Percentiles rank a stretch among this genome's conserved stretches.
Evolutionary conservation across 2,329 filamentous ascomycete genomes (phyloP).

Genomic region (Ophiostoma sp.): DNA sequence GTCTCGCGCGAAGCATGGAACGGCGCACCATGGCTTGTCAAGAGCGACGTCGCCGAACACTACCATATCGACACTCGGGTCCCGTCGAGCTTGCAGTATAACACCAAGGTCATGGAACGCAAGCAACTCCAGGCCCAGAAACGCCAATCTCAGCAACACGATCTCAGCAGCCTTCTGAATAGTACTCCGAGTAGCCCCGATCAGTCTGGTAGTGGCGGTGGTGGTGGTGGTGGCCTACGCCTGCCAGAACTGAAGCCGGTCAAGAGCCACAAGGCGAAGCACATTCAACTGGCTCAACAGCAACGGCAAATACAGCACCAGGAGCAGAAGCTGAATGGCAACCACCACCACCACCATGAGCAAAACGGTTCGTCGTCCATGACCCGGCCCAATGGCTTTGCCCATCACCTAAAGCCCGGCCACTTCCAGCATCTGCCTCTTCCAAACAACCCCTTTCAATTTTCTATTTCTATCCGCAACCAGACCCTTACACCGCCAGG

Average conservation of each 20-base stretch:
- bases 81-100: constrained; percentile 74
- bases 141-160: constrained; percentile 47
- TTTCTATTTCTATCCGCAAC: constrained; percentile 39
- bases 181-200: constrained; percentile 35
- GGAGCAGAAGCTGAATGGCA: constrained; percentile 29
- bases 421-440: constrained; percentile 38
- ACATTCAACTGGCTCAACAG: constrained; percentile 27
- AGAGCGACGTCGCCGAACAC: constrained; percentile 69
- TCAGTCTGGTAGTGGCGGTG: constrained; percentile 40
- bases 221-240: constrained; percentile 45
- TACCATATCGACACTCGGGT: constrained; percentile 87
- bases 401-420: constrained; percentile 35
- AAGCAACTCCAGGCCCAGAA: constrained; percentile 66
- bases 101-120: constrained; percentile 70
- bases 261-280: constrained; percentile 61
- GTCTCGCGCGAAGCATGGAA: constrained; percentile 89
- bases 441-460: constrained; percentile 45
- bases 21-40: constrained; percentile 95
- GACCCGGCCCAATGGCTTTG: constrained; percentile 25
- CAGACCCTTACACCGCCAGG: constrained; percentile 37
- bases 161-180: constrained; percentile 41
- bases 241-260: constrained; percentile 70
- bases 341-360: constrained; percentile 35
- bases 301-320: constrained; percentile 40
- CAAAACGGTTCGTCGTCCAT: constrained; percentile 36